phyloP scores from a whole-genome alignment of 345 rosid species.

The Punica granatum region DNA sequence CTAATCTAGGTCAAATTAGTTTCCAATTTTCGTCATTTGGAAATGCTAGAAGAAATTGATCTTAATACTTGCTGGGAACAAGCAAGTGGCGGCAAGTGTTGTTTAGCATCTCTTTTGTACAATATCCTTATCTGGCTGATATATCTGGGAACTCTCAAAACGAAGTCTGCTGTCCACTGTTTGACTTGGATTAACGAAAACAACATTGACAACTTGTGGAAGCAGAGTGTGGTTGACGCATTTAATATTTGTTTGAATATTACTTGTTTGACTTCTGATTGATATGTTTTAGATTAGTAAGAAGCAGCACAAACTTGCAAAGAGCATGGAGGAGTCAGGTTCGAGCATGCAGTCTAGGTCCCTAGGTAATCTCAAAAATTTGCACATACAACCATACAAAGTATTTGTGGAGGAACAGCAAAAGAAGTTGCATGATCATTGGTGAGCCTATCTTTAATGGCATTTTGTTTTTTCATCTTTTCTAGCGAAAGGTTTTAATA shows the following conservation, averaged over 20 bases:
- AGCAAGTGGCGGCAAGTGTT: neutral
- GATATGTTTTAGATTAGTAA: conserved; percentile 72
- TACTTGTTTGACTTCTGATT: conserved; percentile 1
- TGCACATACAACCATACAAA: conserved; percentile 80
- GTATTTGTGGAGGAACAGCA: conserved; percentile 80
- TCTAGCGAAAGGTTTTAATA: neutral
- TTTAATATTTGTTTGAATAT: too few species aligned
- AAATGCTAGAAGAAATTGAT: neutral
- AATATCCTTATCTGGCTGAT: neutral
- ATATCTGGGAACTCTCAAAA: neutral
- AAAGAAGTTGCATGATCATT: conserved; percentile 70
- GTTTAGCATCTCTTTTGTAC: neutral
- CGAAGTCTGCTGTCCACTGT: neutral
- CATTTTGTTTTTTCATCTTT: neutral
- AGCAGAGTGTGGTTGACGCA: neutral
- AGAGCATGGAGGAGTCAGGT: conserved; percentile 83
- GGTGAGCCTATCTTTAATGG: conserved; percentile 39
- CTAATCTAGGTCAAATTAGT: neutral
- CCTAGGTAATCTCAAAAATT: conserved; percentile 58
- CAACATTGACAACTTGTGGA: neutral
- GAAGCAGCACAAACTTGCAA: conserved; percentile 84
- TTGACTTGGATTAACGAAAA: neutral
- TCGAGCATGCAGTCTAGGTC: conserved; percentile 65
- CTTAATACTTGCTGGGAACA: neutral
- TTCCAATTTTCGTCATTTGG: neutral